Percentiles rank a stretch among this genome's conserved stretches.
Conservation (phyloP, 345 rosid genomes). For the Pelargonium nanum region DNA sequence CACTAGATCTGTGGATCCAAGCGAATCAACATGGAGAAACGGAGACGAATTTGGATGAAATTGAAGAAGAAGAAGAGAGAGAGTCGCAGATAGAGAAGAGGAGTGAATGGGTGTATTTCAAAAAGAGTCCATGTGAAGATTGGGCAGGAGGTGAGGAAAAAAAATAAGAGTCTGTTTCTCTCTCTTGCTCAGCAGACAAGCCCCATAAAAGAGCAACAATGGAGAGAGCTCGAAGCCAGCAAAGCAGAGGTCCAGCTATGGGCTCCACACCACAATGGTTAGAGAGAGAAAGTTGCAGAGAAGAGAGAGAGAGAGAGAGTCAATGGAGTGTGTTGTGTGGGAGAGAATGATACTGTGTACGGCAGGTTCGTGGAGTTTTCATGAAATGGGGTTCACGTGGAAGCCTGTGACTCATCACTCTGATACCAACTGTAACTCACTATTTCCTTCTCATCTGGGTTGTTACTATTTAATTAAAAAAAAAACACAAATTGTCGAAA, state of each 20-base stretch:
- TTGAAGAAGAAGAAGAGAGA: background rate
- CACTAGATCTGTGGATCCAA: background rate
- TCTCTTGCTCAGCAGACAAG: constrained; percentile 1
- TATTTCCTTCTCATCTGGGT: background rate
- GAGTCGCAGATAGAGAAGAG: background rate
- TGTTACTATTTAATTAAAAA: no score
- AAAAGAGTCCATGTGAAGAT: background rate
- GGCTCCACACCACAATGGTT: constrained; percentile 50
- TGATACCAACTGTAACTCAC: background rate
- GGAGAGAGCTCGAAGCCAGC: constrained; percentile 64
- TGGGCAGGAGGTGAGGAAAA: background rate
- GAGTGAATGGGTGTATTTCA: background rate
- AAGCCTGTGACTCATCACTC: background rate
- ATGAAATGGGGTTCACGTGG: background rate
- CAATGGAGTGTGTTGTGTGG: background rate
- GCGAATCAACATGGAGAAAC: background rate
- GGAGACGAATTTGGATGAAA: background rate
- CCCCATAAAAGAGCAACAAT: constrained; percentile 29
- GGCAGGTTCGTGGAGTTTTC: background rate
- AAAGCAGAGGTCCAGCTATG: constrained; percentile 59
- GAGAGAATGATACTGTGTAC: background rate
- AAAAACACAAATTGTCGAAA: no score
- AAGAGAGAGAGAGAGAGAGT: constrained; percentile 5
- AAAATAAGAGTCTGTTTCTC: background rate
- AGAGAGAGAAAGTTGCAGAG: constrained; percentile 5